Percentiles rank a stretch among this genome's conserved stretches.
These are phyloP conservation scores for Boehmeria nivea DNA, from an alignment of 306 rosid species.

Conservation along the genomic window DNA sequence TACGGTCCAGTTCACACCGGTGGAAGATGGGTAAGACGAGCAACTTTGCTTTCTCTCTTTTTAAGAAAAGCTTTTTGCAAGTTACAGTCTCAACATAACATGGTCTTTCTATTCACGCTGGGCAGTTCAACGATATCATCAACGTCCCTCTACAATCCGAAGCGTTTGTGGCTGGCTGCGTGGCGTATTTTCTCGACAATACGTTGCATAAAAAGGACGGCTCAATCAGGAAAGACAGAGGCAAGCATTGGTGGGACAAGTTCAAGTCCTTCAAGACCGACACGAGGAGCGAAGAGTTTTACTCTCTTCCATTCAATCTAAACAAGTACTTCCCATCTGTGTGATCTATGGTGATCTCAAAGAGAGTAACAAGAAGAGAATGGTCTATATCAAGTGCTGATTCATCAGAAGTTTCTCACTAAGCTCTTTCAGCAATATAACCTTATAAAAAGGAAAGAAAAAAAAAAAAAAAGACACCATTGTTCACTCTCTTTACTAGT, in stretches of 20 bases:
- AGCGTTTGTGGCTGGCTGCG: constrained; percentile 78
- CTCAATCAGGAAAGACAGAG: constrained; percentile 70
- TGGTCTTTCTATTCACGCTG: constrained; percentile 8
- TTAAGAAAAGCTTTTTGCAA: too few relatives aligned
- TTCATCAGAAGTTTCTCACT: constrained; percentile 12
- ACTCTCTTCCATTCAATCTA: constrained; percentile 86
- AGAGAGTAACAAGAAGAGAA: constrained; percentile 12
- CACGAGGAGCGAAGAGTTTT: constrained; percentile 84
- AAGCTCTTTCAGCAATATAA: constrained; percentile 16
- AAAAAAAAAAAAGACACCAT: constrained; percentile 4
- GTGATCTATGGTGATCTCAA: constrained; percentile 27
- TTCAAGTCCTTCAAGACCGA: constrained; percentile 73
- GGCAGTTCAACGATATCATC: constrained; percentile 88
- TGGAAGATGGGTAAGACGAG: constrained; percentile 79
- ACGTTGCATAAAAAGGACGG: constrained; percentile 65
- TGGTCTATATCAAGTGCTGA: constrained; percentile 17
- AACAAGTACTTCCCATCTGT: constrained; percentile 97
- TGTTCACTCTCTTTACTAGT: constrained; percentile 12
- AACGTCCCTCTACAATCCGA: constrained; percentile 89
- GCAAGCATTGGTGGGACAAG: constrained; percentile 99
- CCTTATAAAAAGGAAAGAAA: constrained; percentile 7
- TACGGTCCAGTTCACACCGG: constrained; percentile 86
- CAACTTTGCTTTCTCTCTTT: constrained; percentile 2
- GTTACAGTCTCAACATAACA: background rate
- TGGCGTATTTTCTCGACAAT: constrained; percentile 88